Evolutionary conservation across 2,329 filamentous ascomycete species (phyloP).

Genomic region (Hymenoscyphus infarciens): DNA sequence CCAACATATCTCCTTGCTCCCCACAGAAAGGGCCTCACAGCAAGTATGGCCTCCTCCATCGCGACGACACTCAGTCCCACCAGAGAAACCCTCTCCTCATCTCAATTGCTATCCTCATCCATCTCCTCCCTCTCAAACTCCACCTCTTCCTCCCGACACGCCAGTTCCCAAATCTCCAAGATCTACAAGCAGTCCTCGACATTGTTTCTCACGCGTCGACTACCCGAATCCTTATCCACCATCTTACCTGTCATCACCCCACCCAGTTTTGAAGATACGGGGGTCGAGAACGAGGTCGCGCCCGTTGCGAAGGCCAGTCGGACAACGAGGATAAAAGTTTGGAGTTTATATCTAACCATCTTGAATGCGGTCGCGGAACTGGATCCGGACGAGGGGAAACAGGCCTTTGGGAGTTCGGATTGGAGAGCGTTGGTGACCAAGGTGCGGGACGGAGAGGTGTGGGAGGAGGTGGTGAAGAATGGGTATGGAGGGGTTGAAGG

Average conservation of each 20-base stretch:
- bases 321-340: slow-evolving; percentile 87
- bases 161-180: slow-evolving; percentile 74
- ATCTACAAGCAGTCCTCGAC: slow-evolving; percentile 92
- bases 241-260: slow-evolving; percentile 77
- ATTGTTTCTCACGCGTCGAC: slow-evolving; percentile 87
- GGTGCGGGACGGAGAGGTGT: slow-evolving; percentile 85
- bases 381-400: slow-evolving; percentile 84
- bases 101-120: slow-evolving; percentile 61
- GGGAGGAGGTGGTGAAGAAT: slow-evolving; percentile 85
- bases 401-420: slow-evolving; percentile 77
- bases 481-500: slow-evolving; percentile 87
- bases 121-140: slow-evolving; percentile 66
- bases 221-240: slow-evolving; percentile 84
- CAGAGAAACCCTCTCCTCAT: slow-evolving; percentile 46
- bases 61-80: slow-evolving; percentile 30
- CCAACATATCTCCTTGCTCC: slow-evolving; percentile 1
- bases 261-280: slow-evolving; percentile 33
- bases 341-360: slow-evolving; percentile 93
- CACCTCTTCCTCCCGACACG: slow-evolving; percentile 52
- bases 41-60: slow-evolving; percentile 30
- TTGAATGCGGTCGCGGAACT: slow-evolving; percentile 88
- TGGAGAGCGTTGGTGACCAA: slow-evolving; percentile 81
- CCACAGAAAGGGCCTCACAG: slow-evolving; percentile 10
- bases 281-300: slow-evolving; percentile 42
- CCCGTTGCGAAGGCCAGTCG: slow-evolving; percentile 77